phyloP scores from a whole-genome alignment of 1,284 basidiomycete genomes.

The Ganoderma sinense region DNA sequence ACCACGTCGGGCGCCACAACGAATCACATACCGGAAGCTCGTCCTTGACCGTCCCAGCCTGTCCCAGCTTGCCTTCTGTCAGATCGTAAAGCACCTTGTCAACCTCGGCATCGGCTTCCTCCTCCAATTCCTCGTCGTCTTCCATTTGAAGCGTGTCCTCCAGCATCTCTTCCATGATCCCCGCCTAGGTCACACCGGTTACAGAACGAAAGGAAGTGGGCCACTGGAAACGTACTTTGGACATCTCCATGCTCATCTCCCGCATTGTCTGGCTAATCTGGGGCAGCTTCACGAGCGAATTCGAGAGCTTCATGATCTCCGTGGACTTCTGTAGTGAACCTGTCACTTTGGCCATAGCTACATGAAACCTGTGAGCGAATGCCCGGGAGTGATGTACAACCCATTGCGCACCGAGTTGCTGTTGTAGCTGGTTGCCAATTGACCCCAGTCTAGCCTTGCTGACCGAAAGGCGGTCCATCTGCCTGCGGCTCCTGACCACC shows the following conservation, averaged over 20 bases:
- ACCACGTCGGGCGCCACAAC: background rate
- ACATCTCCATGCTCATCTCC: constrained; percentile 99
- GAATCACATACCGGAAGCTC: constrained; percentile 78
- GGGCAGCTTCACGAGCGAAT: constrained; percentile 90
- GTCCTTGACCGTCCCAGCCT: constrained; percentile 76
- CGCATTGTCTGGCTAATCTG: constrained; percentile 94
- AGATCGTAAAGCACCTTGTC: constrained; percentile 97
- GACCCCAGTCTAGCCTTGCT: constrained; percentile 94
- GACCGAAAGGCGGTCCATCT: constrained; percentile 91
- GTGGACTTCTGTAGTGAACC: constrained; percentile 97
- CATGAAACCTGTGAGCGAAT: background rate
- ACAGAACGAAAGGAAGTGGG: background rate
- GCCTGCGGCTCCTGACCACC: constrained; percentile 94
- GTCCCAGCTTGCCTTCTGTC: constrained; percentile 94
- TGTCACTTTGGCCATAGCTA: constrained; percentile 97
- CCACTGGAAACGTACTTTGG: constrained; percentile 68
- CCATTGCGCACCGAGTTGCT: constrained; percentile 85
- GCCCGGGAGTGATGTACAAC: constrained; percentile 1
- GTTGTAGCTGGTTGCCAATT: constrained; percentile 89
- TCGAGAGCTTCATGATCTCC: constrained; percentile 99
- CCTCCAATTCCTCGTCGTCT: constrained; percentile 94
- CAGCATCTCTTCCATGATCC: constrained; percentile 94
- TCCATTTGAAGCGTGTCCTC: constrained; percentile 88
- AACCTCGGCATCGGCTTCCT: constrained; percentile 97
- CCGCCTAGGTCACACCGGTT: constrained; percentile 65